These are phyloP conservation scores for Cnidoscolus chayamansa DNA, from an alignment of 441 rosid genomes.

Conservation along the genomic window DNA sequence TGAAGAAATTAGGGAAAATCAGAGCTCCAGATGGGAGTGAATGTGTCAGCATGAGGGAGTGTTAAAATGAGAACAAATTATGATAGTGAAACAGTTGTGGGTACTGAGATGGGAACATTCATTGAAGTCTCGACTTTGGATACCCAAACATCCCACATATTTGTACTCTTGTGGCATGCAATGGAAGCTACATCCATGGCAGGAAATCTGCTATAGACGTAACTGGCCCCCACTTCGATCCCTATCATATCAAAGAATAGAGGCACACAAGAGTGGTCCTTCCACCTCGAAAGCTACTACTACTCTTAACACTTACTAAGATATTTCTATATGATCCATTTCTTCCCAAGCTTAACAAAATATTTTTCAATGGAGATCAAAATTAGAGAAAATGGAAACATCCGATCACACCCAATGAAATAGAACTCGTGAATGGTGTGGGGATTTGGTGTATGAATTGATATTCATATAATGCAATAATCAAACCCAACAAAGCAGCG, in stretches of 20 bases:
- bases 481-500: not conserved
- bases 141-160: constrained; percentile 32
- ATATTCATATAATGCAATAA: too few relatives aligned
- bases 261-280: constrained; percentile 25
- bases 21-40: not conserved
- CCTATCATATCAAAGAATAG: constrained; percentile 24
- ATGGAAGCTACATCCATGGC: constrained; percentile 29
- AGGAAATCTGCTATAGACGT: constrained; percentile 21
- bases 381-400: not conserved
- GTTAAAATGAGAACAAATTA: constrained; percentile 2
- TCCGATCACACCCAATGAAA: not conserved
- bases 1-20: not conserved
- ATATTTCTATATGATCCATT: not conserved
- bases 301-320: not conserved
- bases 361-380: not conserved
- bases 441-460: not conserved
- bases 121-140: constrained; percentile 31
- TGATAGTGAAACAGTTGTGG: constrained; percentile 7
- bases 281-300: not conserved
- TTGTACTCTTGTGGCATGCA: constrained; percentile 39
- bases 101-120: constrained; percentile 3
- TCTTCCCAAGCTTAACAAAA: not conserved
- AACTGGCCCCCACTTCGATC: constrained; percentile 31
- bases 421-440: not conserved
- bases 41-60: not conserved